Evolutionary conservation across 179 eudicot genomes (phyloP).

Genomic region (Beta macrorhiza): DNA sequence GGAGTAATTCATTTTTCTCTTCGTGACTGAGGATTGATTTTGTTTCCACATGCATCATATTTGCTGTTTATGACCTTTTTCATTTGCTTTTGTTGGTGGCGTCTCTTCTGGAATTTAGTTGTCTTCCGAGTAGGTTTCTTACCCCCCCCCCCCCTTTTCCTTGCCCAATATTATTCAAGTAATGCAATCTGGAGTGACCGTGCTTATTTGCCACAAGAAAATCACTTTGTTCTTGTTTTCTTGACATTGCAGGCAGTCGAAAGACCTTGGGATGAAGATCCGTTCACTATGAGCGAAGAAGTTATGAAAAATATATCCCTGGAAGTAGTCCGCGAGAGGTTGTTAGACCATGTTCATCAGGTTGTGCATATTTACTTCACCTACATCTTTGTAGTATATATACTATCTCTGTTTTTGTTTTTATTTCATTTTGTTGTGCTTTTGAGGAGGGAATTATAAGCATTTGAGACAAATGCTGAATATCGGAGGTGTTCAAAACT

Average conservation of each 20-base stretch:
- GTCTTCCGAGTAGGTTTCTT: background rate
- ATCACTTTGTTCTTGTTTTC: background rate
- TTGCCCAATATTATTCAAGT: no score
- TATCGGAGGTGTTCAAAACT: conserved; percentile 5
- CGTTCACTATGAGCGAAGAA: conserved; percentile 79
- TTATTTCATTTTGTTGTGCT: background rate
- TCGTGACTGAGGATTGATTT: background rate
- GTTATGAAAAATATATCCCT: conserved; percentile 90
- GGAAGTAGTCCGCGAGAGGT: conserved; percentile 87
- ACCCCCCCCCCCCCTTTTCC: background rate
- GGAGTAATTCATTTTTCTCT: no score
- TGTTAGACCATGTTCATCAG: conserved; percentile 91
- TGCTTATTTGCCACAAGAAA: background rate
- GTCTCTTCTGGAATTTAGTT: background rate
- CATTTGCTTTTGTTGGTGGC: background rate
- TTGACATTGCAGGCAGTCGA: conserved; percentile 57
- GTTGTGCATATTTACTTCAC: conserved; percentile 32
- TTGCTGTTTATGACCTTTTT: background rate
- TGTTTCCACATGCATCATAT: background rate
- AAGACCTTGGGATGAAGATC: conserved; percentile 99
- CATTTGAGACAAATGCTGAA: background rate
- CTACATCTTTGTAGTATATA: background rate
- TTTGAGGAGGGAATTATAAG: background rate
- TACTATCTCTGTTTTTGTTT: background rate
- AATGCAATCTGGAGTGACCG: background rate